These are phyloP conservation scores for Pholiota conissans DNA, from an alignment of 768 basidiomycete genomes.

Conservation along the genomic window DNA sequence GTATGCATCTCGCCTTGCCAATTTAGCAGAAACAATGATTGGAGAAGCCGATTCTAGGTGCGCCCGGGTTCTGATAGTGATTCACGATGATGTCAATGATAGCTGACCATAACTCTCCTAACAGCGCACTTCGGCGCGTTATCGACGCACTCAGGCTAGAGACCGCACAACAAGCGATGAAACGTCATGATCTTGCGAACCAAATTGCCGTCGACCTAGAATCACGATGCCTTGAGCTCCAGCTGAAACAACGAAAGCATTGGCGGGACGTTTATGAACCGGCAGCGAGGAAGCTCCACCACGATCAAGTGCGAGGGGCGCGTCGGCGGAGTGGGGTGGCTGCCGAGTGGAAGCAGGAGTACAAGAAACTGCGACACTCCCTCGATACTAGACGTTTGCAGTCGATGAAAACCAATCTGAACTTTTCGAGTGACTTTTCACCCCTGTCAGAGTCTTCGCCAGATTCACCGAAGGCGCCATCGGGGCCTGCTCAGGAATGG, in stretches of 20 bases:
- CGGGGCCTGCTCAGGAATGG: conserved; percentile 10
- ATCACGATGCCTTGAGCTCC: conserved; percentile 16
- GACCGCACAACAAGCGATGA: conserved; percentile 19
- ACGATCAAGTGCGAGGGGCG: conserved; percentile 4
- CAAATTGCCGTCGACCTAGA: conserved; percentile 19
- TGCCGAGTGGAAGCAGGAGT: conserved; percentile 19
- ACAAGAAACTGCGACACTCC: conserved; percentile 15
- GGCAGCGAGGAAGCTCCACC: conserved; percentile 9
- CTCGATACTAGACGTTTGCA: conserved; percentile 14
- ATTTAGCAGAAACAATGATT: conserved; percentile 16
- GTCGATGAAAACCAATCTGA: conserved; percentile 7
- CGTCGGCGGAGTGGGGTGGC: conserved; percentile 10
- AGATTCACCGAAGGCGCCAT: neutral
- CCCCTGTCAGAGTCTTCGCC: neutral
- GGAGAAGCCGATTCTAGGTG: conserved; percentile 17
- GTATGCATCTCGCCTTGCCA: conserved; percentile 20
- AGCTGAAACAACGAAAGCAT: conserved; percentile 9
- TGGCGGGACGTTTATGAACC: conserved; percentile 15
- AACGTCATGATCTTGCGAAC: conserved; percentile 14
- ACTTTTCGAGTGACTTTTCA: neutral
- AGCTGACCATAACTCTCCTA: neutral
- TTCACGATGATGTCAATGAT: neutral
- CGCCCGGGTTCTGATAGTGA: neutral
- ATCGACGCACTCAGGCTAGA: conserved; percentile 19
- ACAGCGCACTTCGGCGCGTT: conserved; percentile 16